Conservation (phyloP, 1,139 yeast species). For the Scheffersomyces lignicola region DNA sequence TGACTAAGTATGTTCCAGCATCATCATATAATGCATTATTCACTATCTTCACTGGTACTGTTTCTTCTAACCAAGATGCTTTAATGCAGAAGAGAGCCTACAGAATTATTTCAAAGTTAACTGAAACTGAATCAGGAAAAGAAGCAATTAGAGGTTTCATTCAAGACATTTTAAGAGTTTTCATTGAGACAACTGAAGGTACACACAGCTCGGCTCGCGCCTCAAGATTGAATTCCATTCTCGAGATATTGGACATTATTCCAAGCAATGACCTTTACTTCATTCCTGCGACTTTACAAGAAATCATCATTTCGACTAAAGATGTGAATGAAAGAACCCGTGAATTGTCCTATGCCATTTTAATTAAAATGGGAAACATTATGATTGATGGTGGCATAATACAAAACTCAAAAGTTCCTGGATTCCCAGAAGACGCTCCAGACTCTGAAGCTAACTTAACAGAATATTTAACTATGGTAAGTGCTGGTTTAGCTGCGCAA, state of each 20-base stretch:
- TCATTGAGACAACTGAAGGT: conserved; percentile 57
- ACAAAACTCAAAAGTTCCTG: conserved; percentile 65
- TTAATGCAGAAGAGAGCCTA: conserved; percentile 88
- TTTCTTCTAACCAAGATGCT: conserved; percentile 54
- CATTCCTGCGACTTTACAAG: conserved; percentile 81
- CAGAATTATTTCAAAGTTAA: conserved; percentile 69
- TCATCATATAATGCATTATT: conserved; percentile 72
- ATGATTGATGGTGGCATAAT: conserved; percentile 75
- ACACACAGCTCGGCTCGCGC: conserved; percentile 79
- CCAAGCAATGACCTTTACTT: conserved; percentile 68
- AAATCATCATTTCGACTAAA: conserved; percentile 88
- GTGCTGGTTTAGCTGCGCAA: conserved; percentile 95
- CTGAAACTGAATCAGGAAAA: conserved; percentile 69
- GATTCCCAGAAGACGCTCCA: conserved; percentile 62
- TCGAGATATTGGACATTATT: conserved; percentile 56
- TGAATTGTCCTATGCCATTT: conserved; percentile 71
- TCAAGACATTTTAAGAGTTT: conserved; percentile 57
- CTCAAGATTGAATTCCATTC: conserved; percentile 71
- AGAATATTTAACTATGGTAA: conserved; percentile 88
- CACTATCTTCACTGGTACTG: conserved; percentile 72
- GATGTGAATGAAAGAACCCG: conserved; percentile 92
- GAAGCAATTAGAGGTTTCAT: conserved; percentile 52
- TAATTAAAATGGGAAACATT: conserved; percentile 78
- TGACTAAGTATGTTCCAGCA: conserved; percentile 79
- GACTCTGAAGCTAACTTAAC: conserved; percentile 67